Base-by-base conservation (phyloP, 2,329 filamentous ascomycete species). In the Capronia epimyces region DNA sequence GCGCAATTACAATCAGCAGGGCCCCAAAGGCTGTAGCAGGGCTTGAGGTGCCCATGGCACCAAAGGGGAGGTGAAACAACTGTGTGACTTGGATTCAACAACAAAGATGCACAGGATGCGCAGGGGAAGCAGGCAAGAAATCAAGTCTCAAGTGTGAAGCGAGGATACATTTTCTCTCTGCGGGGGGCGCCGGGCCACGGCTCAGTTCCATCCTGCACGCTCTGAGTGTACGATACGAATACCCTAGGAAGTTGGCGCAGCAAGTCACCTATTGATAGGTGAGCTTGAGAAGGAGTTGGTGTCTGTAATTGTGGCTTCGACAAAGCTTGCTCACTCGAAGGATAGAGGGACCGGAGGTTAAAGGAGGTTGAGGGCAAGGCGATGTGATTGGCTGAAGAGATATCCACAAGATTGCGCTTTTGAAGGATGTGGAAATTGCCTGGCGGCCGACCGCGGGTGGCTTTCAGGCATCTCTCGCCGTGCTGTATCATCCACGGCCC, bases 1-100 rank as follows among this genome's bases (percentile, higher is more conserved):
- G 49, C 13, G 46, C 29, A 13, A 43, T 27, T 10, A 45, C 40
- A 37, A 43, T 6, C 15, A 40, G 40, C 12, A 57, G 27, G 25
- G 36, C 46, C 39, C 43, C 44, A 20, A 57, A 31, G 22, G 34
- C 49, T 22, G 21, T 46, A n/a, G 20, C 37, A 15, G 25, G 42
- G 39, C 39, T 46, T 40, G 52, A 49, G 18, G 45, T 49, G 48
- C 50, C 53, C 46, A 52, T 46, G 43, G 29, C 50, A 55, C 41
- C 15, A 32, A 21, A 46, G 21, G 24, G 21, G 31, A 29, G 12
- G 29, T 16, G 47, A 37, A 39, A 39, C 36, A 37, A 24, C 43
- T 34, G 43, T 42, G 32, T 40, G 36, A 21, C 27, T 32, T 36
- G 3, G 8, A 15, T 46, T n/a, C 29, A 37, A 40, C 10, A 18